Conservation (phyloP, 2,329 filamentous ascomycete species). For the Stagonosporopsis chrysanthemi region DNA sequence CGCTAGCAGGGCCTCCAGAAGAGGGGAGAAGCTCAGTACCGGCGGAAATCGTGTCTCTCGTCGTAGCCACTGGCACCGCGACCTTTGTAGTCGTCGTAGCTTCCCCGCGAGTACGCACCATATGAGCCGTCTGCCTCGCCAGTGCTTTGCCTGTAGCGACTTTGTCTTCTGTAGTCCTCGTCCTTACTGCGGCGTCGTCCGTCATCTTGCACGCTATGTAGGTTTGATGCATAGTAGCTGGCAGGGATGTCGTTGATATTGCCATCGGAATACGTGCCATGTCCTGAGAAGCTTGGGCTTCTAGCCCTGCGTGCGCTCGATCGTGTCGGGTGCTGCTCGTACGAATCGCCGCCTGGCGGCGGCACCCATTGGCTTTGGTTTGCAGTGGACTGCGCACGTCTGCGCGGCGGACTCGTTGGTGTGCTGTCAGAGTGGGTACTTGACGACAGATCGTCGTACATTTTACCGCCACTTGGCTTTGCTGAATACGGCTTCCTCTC, state of each 20-base stretch:
- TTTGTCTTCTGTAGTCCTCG: constrained; percentile 35
- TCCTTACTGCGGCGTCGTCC: constrained; percentile 41
- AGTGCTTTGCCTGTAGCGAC: constrained; percentile 37
- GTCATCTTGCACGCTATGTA: constrained; percentile 45
- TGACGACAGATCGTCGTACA: constrained; percentile 54
- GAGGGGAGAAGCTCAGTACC: constrained; percentile 29
- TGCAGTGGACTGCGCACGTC: constrained; percentile 44
- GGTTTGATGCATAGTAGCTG: constrained; percentile 42
- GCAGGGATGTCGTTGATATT: constrained; percentile 41
- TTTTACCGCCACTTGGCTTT: constrained; percentile 66
- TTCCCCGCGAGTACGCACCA: constrained; percentile 38
- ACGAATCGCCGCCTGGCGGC: constrained; percentile 25
- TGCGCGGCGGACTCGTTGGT: constrained; percentile 30
- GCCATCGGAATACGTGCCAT: constrained; percentile 46
- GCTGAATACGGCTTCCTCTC: constrained; percentile 70
- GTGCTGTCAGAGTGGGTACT: constrained; percentile 37
- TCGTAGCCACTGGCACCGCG: constrained; percentile 41
- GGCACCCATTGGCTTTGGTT: constrained; percentile 41
- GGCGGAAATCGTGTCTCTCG: constrained; percentile 38
- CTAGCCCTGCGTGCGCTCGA: constrained; percentile 41
- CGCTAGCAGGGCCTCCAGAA: too few species aligned
- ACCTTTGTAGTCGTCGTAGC: constrained; percentile 42
- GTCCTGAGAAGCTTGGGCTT: constrained; percentile 47
- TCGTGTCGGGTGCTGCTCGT: constrained; percentile 32
- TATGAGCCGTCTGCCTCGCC: constrained; percentile 37